Conservation (phyloP, 2,329 filamentous ascomycete genomes). For the Didymella keratinophila region DNA sequence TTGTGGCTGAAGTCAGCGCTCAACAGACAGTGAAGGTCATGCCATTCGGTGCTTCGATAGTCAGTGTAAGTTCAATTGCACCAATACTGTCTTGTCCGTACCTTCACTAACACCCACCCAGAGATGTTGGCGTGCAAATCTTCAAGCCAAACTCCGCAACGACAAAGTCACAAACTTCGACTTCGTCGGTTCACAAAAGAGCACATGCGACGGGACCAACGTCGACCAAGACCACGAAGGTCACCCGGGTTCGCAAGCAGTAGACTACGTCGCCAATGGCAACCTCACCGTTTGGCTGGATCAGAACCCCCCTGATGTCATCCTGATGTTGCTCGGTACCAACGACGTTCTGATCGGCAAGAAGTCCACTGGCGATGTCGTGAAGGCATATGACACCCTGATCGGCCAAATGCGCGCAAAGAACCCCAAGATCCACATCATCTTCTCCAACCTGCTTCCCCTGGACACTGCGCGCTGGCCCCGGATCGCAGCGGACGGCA, state of each 20-base stretch:
- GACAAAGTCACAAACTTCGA: slow-evolving; percentile 39
- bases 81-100: background rate
- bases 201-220: slow-evolving; percentile 47
- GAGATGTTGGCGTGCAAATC: slow-evolving; percentile 50
- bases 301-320: slow-evolving; percentile 52
- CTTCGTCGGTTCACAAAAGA: slow-evolving; percentile 48
- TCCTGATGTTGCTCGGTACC: slow-evolving; percentile 58
- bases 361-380: slow-evolving; percentile 42
- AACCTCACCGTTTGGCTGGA: slow-evolving; percentile 53
- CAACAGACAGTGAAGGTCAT: slow-evolving; percentile 43
- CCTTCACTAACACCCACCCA: slow-evolving; percentile 23
- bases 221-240: slow-evolving; percentile 58
- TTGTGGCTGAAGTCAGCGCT: slow-evolving; percentile 30
- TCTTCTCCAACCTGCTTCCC: slow-evolving; percentile 47
- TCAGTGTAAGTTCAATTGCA: slow-evolving; percentile 34
- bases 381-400: slow-evolving; percentile 51
- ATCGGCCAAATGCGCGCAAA: slow-evolving; percentile 54
- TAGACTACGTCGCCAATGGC: slow-evolving; percentile 50
- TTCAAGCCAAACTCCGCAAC: slow-evolving; percentile 40
- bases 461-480: slow-evolving; percentile 38
- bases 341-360: slow-evolving; percentile 54
- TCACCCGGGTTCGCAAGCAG: slow-evolving; percentile 53
- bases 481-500: slow-evolving; percentile 23
- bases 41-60: slow-evolving; percentile 49
- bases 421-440: slow-evolving; percentile 52